These are phyloP conservation scores for Acacia crassicarpa DNA, from an alignment of 306 rosid species.

Conservation along the genomic window DNA sequence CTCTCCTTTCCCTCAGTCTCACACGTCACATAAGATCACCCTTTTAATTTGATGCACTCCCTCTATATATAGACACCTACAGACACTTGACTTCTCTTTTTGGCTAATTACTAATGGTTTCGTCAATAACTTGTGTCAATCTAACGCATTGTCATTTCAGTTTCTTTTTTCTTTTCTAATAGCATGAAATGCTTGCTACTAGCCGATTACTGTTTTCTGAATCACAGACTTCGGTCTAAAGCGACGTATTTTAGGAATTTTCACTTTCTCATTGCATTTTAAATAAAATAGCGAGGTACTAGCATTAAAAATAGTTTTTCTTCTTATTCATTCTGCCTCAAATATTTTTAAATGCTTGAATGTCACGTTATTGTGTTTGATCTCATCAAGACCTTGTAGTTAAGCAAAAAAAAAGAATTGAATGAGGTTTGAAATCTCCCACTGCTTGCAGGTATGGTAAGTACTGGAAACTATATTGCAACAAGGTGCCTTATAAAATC, in stretches of 20 bases:
- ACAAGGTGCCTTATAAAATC: slow-evolving; percentile 73
- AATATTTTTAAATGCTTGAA: not conserved
- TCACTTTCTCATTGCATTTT: not conserved
- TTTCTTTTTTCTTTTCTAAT: no score
- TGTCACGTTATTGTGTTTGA: not conserved
- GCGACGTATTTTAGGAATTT: not conserved
- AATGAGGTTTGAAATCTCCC: slow-evolving; percentile 20
- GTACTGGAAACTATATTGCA: slow-evolving; percentile 87
- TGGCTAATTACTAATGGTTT: not conserved
- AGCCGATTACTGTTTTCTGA: not conserved
- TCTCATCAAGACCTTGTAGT: not conserved
- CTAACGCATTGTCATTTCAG: not conserved
- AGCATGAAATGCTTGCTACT: no score
- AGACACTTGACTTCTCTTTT: not conserved
- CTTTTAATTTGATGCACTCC: not conserved
- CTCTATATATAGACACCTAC: not conserved
- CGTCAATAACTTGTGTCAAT: not conserved
- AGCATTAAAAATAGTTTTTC: not conserved
- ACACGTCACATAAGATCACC: no score
- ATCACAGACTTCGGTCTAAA: not conserved
- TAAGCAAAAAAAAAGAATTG: not conserved
- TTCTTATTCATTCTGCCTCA: not conserved
- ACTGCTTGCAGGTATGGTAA: slow-evolving; percentile 77
- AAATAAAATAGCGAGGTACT: not conserved
- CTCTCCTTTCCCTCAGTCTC: not conserved